A percentile compares a stretch with the other conserved stretches of the same genome.
Evolutionary conservation across 1,284 basidiomycete genomes (phyloP).

Genomic region (Caloboletus firmus): DNA sequence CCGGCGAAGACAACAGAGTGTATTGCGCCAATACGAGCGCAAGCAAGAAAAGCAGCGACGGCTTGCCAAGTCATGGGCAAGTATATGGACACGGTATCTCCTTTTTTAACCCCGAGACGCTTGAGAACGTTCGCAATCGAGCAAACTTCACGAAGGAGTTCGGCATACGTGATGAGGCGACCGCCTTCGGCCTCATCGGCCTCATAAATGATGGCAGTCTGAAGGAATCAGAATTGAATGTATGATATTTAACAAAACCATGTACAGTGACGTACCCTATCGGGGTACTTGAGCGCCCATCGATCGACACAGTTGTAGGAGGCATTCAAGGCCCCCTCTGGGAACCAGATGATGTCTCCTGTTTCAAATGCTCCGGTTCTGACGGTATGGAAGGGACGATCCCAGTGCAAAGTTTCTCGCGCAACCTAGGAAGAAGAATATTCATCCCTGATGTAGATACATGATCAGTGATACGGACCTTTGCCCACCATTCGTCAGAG

Average conservation of each 20-base stretch:
- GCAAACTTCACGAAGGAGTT: conserved; percentile 91
- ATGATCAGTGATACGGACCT: conserved; percentile 48
- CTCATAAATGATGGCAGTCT: conserved; percentile 97
- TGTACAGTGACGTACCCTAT: conserved; percentile 59
- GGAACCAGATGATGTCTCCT: conserved; percentile 96
- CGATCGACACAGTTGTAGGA: conserved; percentile 98
- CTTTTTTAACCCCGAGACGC: conserved; percentile 89
- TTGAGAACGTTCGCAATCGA: conserved; percentile 92
- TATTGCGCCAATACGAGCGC: conserved; percentile 94
- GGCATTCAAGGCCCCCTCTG: conserved; percentile 85
- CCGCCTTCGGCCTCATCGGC: conserved; percentile 92
- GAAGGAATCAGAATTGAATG: background rate
- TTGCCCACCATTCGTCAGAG: conserved; percentile 86
- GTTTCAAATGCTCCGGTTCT: conserved; percentile 80
- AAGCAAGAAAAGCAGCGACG: conserved; percentile 93
- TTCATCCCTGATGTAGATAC: background rate
- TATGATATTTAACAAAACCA: background rate
- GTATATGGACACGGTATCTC: conserved; percentile 93
- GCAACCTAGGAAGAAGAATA: conserved; percentile 57
- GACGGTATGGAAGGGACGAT: conserved; percentile 89
- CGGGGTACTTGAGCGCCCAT: conserved; percentile 88
- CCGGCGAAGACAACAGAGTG: conserved; percentile 99
- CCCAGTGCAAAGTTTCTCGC: conserved; percentile 83
- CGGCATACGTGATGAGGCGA: conserved; percentile 73
- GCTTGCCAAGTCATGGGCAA: conserved; percentile 92